phyloP scores from a whole-genome alignment of 2,329 filamentous ascomycete species.

The Neonectria neomacrospora region DNA sequence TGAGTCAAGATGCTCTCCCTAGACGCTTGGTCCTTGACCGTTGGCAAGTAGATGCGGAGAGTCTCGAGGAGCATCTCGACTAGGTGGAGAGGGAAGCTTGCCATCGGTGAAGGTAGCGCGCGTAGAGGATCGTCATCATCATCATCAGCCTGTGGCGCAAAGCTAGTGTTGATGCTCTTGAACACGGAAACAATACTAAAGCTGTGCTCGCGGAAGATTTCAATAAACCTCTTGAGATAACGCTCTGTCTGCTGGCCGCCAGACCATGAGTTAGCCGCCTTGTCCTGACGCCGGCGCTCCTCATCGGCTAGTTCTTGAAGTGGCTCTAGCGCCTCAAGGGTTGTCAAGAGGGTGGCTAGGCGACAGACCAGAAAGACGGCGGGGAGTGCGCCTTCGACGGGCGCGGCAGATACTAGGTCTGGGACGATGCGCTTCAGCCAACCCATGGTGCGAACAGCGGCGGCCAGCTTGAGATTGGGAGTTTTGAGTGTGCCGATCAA shows the following conservation, averaged over 20 bases:
- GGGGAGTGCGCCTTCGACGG: conserved; percentile 75
- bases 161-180: conserved; percentile 75
- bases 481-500: conserved; percentile 81
- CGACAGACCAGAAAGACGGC: conserved; percentile 90
- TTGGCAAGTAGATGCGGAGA: conserved; percentile 79
- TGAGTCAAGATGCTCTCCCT: conserved; percentile 92
- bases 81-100: conserved; percentile 86
- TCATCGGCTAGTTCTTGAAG: conserved; percentile 90
- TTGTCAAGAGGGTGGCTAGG: conserved; percentile 80
- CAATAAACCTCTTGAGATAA: conserved; percentile 94
- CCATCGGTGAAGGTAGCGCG: conserved; percentile 78
- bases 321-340: conserved; percentile 85
- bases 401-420: conserved; percentile 64
- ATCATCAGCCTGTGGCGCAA: conserved; percentile 33
- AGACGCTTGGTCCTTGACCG: conserved; percentile 80
- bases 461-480: conserved; percentile 85
- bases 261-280: conserved; percentile 62
- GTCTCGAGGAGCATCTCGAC: conserved; percentile 84
- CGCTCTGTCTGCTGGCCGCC: conserved; percentile 92
- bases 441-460: conserved; percentile 88
- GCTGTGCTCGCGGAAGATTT: conserved; percentile 97
- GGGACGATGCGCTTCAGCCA: conserved; percentile 90
- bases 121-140: conserved; percentile 53
- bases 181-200: conserved; percentile 97
- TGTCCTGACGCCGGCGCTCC: conserved; percentile 67